These are phyloP conservation scores for Amanita jacksonii DNA, from an alignment of 768 basidiomycete genomes.

Conservation along the genomic window DNA sequence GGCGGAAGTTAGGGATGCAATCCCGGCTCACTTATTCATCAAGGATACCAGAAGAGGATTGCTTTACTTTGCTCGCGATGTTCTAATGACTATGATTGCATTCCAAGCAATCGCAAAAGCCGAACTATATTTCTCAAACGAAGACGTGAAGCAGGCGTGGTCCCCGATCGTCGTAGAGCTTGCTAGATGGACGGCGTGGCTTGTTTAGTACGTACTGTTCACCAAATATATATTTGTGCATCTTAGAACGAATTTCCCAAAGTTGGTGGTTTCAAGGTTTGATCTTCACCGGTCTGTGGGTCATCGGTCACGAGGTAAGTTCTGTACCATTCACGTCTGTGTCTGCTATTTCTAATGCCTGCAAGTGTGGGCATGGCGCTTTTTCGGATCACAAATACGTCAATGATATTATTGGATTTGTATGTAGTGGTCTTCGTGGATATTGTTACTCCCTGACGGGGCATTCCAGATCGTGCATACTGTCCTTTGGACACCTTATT, in stretches of 20 bases:
- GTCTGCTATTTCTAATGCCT: too few relatives aligned
- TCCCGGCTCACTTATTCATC: conserved; percentile 36
- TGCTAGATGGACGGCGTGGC: conserved; percentile 35
- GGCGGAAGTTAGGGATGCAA: conserved; percentile 39
- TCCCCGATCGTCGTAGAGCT: too few relatives aligned
- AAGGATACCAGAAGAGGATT: conserved; percentile 32
- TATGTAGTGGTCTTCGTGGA: too few relatives aligned
- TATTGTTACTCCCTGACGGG: too few relatives aligned
- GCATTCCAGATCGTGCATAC: conserved; percentile 40
- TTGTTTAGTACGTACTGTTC: conserved; percentile 30
- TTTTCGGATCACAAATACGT: conserved; percentile 39
- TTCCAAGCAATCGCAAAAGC: conserved; percentile 35
- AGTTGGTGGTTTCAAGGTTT: conserved; percentile 59
- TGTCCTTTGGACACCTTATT: conserved; percentile 43
- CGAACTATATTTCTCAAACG: conserved; percentile 33
- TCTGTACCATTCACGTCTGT: too few relatives aligned
- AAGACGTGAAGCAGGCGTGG: too few relatives aligned
- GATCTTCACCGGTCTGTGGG: conserved; percentile 51
- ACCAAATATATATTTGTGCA: neutral
- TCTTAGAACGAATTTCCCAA: neutral
- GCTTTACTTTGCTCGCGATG: conserved; percentile 34
- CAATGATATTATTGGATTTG: conserved; percentile 43
- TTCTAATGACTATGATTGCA: conserved; percentile 30
- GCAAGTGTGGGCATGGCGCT: conserved; percentile 46
- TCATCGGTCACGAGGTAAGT: conserved; percentile 47